Conservation (phyloP, 257 asterid species). For the Capsicum chinense region DNA sequence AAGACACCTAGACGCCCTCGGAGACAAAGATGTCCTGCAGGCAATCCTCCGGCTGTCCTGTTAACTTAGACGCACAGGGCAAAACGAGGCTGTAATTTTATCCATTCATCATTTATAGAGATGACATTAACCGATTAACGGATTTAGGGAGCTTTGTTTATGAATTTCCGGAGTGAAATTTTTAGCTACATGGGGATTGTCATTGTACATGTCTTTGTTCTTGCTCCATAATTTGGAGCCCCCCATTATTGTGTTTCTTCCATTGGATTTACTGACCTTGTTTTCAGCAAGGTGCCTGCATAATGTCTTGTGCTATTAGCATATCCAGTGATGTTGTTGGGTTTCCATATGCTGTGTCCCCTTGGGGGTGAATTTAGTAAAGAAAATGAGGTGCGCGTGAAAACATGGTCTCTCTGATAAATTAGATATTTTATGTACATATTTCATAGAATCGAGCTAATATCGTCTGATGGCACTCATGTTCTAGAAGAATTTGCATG, state of each 20-base stretch:
- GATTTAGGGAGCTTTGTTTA: constrained; percentile 41
- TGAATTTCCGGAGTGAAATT: constrained; percentile 43
- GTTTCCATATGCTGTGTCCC: not conserved
- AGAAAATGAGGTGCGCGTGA: too few species aligned
- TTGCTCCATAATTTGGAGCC: constrained; percentile 42
- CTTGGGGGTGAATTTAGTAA: too few species aligned
- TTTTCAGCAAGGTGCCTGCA: constrained; percentile 45
- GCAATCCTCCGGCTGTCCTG: constrained; percentile 60
- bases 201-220: constrained; percentile 68
- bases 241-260: constrained; percentile 38
- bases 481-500: too few species aligned
- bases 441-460: too few species aligned
- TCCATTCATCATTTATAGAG: constrained; percentile 46
- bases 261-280: constrained; percentile 38
- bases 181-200: constrained; percentile 44
- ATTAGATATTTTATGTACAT: too few species aligned
- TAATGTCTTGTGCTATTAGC: constrained; percentile 49
- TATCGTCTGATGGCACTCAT: too few species aligned
- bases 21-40: constrained; percentile 81
- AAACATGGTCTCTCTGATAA: too few species aligned
- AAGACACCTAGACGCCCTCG: constrained; percentile 99
- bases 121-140: constrained; percentile 29
- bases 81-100: constrained; percentile 40
- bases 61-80: constrained; percentile 48
- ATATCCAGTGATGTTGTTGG: constrained; percentile 15